These are phyloP conservation scores for Pichia kudriavzevii DNA, from an alignment of 1,139 yeast species.

Conservation along the genomic window DNA sequence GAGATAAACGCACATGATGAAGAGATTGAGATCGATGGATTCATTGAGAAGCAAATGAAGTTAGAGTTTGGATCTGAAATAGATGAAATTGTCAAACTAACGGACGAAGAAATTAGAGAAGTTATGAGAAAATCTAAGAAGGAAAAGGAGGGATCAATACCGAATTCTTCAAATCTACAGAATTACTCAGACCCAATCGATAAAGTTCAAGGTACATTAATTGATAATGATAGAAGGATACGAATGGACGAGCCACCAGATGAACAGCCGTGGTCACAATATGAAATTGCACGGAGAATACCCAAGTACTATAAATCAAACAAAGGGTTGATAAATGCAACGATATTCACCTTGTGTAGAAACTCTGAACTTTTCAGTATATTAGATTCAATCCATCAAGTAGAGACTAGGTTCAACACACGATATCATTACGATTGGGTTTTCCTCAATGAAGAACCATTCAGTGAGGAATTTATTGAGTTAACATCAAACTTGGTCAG, in stretches of 20 bases:
- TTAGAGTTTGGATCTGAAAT: neutral
- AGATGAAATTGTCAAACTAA: constrained; percentile 8
- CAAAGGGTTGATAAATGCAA: constrained; percentile 33
- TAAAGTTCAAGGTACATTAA: constrained; percentile 17
- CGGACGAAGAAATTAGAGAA: constrained; percentile 17
- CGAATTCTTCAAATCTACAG: constrained; percentile 1
- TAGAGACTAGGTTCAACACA: constrained; percentile 48
- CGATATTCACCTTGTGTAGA: constrained; percentile 49
- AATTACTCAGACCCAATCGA: constrained; percentile 6
- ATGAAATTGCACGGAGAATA: constrained; percentile 14
- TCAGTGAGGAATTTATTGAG: constrained; percentile 39
- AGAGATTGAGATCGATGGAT: neutral
- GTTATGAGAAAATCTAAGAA: constrained; percentile 7
- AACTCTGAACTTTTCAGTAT: constrained; percentile 42
- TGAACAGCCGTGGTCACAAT: constrained; percentile 11
- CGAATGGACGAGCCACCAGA: constrained; percentile 22
- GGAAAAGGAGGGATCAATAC: neutral
- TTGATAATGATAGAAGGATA: constrained; percentile 19
- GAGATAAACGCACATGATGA: too few relatives aligned
- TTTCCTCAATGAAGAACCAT: constrained; percentile 48
- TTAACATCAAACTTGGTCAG: constrained; percentile 40
- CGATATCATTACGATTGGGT: constrained; percentile 54
- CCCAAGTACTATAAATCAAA: neutral
- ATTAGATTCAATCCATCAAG: constrained; percentile 39
- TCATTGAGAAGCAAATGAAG: neutral